These are phyloP conservation scores for Ilyonectria sp. DNA, from an alignment of 2,329 filamentous ascomycete species.

Conservation along the genomic window DNA sequence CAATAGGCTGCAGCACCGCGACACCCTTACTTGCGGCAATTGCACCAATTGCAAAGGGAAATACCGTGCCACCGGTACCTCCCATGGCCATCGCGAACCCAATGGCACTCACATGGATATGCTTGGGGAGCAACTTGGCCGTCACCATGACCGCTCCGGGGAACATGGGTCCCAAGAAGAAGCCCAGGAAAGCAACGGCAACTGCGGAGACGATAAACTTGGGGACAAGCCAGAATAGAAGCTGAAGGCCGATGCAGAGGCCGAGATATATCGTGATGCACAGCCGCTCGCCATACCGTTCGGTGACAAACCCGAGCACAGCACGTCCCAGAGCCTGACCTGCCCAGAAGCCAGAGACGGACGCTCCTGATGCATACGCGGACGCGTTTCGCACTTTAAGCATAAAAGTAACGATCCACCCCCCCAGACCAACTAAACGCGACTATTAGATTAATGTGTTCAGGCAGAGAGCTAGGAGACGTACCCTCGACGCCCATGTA, in stretches of 20 bases:
- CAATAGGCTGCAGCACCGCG: conserved; percentile 64
- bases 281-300: conserved; percentile 75
- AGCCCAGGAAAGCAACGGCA: conserved; percentile 78
- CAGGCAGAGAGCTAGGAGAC: neutral
- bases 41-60: conserved; percentile 75
- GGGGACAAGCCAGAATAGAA: conserved; percentile 71
- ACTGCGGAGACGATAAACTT: conserved; percentile 73
- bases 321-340: conserved; percentile 80
- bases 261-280: conserved; percentile 74
- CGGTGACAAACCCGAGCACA: conserved; percentile 78
- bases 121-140: conserved; percentile 78
- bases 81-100: conserved; percentile 83
- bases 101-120: conserved; percentile 80
- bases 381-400: conserved; percentile 76
- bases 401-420: conserved; percentile 89
- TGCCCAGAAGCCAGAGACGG: conserved; percentile 84
- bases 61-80: conserved; percentile 75
- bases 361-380: conserved; percentile 79
- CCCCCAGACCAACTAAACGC: conserved; percentile 72
- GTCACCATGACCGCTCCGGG: conserved; percentile 79
- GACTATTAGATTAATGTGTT: conserved; percentile 21
- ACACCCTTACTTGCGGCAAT: conserved; percentile 69
- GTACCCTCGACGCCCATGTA: conserved; percentile 80
- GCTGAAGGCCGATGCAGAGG: conserved; percentile 72
- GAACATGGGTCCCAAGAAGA: conserved; percentile 83